phyloP scores from a whole-genome alignment of 208 protist species.

The Leishmania guyanensis region DNA sequence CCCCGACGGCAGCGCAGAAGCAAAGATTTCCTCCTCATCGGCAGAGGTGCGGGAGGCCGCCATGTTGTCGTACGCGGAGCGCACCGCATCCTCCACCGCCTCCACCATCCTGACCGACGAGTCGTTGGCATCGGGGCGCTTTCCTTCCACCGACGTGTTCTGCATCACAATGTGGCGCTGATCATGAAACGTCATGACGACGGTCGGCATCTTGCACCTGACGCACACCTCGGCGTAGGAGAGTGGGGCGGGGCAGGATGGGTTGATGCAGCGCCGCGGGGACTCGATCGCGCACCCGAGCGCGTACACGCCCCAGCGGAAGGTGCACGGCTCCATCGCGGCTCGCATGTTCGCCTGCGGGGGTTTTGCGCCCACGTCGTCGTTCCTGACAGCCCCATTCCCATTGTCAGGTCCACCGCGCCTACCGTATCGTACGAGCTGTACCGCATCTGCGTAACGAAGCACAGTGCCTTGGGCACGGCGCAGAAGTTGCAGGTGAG shows the following conservation, averaged over 20 bases:
- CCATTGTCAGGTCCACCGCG: not conserved
- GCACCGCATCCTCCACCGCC: slow-evolving; percentile 21
- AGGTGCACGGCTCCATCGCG: slow-evolving; percentile 10
- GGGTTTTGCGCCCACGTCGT: not conserved
- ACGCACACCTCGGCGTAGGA: slow-evolving; percentile 27
- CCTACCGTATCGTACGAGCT: slow-evolving; percentile 14
- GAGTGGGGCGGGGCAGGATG: slow-evolving; percentile 28
- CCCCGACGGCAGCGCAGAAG: slow-evolving; percentile 26
- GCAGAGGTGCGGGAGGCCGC: slow-evolving; percentile 14
- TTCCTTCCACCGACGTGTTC: not conserved
- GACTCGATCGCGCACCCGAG: slow-evolving; percentile 35
- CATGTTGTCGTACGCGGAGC: slow-evolving; percentile 20
- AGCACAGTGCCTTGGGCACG: slow-evolving; percentile 29
- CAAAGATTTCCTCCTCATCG: slow-evolving; percentile 35
- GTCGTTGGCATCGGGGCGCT: not conserved
- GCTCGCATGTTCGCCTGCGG: not conserved
- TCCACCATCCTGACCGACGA: not conserved
- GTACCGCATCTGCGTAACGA: slow-evolving; percentile 23
- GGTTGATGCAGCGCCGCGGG: slow-evolving; percentile 48
- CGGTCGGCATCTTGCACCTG: slow-evolving; percentile 38
- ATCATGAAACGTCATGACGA: slow-evolving; percentile 24
- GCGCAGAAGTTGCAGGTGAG: slow-evolving; percentile 41
- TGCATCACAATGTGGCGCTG: slow-evolving; percentile 19
- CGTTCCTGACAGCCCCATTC: not conserved
- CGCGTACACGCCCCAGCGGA: slow-evolving; percentile 40